These are phyloP conservation scores for Alternaria arbusti DNA, from an alignment of 2,329 filamentous ascomycete genomes.

Conservation along the genomic window DNA sequence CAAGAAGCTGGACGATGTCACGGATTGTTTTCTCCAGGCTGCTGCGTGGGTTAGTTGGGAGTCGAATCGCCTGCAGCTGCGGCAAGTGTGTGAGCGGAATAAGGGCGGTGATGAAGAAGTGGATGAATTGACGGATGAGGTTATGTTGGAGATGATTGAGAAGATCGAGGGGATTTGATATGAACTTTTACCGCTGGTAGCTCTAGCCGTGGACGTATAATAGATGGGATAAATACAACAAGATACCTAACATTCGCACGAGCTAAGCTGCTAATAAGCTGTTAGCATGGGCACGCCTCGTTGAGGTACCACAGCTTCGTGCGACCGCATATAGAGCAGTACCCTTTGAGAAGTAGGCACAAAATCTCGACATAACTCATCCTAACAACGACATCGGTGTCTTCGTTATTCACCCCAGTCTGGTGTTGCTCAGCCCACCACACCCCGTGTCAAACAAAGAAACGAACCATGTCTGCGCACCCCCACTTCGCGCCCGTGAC, in stretches of 20 bases:
- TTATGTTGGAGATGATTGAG: conserved; percentile 16
- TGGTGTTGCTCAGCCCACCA: neutral
- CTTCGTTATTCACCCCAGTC: neutral
- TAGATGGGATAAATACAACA: neutral
- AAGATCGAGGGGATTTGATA: neutral
- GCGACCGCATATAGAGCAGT: fast-evolving
- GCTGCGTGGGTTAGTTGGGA: conserved; percentile 81
- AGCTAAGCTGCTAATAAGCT: neutral
- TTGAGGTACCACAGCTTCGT: neutral
- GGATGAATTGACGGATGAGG: conserved; percentile 1
- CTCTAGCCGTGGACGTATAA: too few relatives aligned
- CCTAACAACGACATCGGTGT: neutral
- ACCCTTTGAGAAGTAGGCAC: neutral
- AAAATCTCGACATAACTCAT: neutral
- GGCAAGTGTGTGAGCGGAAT: neutral
- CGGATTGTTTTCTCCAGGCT: conserved; percentile 79
- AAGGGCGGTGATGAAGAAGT: neutral
- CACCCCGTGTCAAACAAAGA: neutral
- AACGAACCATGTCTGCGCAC: neutral
- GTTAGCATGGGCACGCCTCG: neutral
- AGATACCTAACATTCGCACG: neutral
- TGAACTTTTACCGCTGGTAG: neutral
- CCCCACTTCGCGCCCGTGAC: neutral
- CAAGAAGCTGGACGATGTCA: conserved; percentile 78
- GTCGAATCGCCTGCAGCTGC: conserved; percentile 54